phyloP scores from a whole-genome alignment of 495 filamentous ascomycete genomes.

The Aspergillus ellipticus region DNA sequence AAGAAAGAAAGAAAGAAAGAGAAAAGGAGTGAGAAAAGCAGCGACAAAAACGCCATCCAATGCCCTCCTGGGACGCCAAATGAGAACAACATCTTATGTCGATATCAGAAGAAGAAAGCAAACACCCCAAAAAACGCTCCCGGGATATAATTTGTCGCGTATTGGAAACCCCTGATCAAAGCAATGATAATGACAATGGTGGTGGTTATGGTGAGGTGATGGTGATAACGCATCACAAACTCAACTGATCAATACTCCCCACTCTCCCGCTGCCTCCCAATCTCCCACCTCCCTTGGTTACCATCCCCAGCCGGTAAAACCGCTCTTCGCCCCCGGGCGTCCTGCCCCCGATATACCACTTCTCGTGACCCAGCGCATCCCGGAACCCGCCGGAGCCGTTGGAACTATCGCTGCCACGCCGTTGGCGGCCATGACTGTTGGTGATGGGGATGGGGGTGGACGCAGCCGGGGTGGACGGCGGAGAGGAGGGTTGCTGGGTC shows the following conservation, averaged over 20 bases:
- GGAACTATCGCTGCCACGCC: conserved; percentile 70
- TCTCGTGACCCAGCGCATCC: conserved; percentile 71
- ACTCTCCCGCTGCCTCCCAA: conserved; percentile 55
- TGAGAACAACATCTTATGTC: not conserved
- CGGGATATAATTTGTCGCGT: not conserved
- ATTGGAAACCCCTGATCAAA: too few relatives aligned
- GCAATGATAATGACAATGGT: too few relatives aligned
- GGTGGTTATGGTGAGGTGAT: too few relatives aligned
- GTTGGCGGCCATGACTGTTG: conserved; percentile 33
- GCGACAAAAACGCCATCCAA: conserved; percentile 7
- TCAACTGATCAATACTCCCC: conserved; percentile 60
- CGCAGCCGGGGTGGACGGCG: conserved; percentile 23
- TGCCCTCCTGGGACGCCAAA: conserved; percentile 1
- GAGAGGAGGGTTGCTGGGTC: conserved; percentile 13
- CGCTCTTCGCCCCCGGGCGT: conserved; percentile 83
- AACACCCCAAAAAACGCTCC: not conserved
- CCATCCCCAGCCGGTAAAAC: conserved; percentile 72
- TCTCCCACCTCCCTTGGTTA: conserved; percentile 47
- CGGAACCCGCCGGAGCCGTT: conserved; percentile 73
- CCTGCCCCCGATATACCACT: conserved; percentile 85
- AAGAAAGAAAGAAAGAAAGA: not conserved
- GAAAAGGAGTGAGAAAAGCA: not conserved
- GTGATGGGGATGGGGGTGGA: conserved; percentile 40
- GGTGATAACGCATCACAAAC: too few relatives aligned
- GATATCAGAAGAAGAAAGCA: not conserved